These are phyloP conservation scores for Tausonia pullulans DNA, from an alignment of 1,284 basidiomycete genomes.

Conservation along the genomic window DNA sequence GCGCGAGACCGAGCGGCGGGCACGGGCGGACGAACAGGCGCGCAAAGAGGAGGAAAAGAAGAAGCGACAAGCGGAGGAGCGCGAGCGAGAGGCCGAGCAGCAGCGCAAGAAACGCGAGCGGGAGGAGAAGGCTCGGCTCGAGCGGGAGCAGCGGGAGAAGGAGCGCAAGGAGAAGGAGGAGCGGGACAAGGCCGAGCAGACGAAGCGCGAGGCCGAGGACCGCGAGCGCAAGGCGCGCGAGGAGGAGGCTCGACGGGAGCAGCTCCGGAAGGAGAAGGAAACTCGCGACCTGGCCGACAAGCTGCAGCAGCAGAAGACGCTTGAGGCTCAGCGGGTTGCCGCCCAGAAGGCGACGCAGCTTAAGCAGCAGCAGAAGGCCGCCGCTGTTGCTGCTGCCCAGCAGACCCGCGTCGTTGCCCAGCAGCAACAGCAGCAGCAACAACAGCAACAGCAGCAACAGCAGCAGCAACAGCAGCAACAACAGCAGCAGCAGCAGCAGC, in stretches of 20 bases:
- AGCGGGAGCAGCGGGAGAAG: slow-evolving; percentile 32
- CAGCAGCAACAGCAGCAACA: neutral
- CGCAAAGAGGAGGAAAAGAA: slow-evolving; percentile 39
- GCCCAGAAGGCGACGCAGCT: slow-evolving; percentile 22
- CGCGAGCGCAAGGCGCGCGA: slow-evolving; percentile 35
- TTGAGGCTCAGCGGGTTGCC: slow-evolving; percentile 30
- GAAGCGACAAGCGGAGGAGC: slow-evolving; percentile 41
- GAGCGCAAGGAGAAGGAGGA: slow-evolving; percentile 36
- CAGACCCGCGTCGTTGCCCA: neutral
- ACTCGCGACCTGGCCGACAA: slow-evolving; percentile 26
- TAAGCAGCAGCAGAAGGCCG: slow-evolving; percentile 24
- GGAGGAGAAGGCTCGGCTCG: slow-evolving; percentile 19
- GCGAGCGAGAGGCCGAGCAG: slow-evolving; percentile 38
- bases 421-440: neutral
- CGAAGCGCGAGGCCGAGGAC: slow-evolving; percentile 49
- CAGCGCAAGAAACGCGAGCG: slow-evolving; percentile 54
- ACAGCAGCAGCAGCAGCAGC: slow-evolving; percentile 4
- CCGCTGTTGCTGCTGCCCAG: slow-evolving; percentile 15
- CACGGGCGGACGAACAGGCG: slow-evolving; percentile 61
- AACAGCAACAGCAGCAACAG: neutral
- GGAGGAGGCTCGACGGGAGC: slow-evolving; percentile 27
- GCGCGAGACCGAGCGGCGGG: slow-evolving; percentile 61
- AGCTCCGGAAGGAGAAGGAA: slow-evolving; percentile 31
- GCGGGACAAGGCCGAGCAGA: neutral
- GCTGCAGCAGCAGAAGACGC: slow-evolving; percentile 24